These are phyloP conservation scores for Aspergillus melleus DNA, from an alignment of 2,329 filamentous ascomycete genomes.

Conservation along the genomic window DNA sequence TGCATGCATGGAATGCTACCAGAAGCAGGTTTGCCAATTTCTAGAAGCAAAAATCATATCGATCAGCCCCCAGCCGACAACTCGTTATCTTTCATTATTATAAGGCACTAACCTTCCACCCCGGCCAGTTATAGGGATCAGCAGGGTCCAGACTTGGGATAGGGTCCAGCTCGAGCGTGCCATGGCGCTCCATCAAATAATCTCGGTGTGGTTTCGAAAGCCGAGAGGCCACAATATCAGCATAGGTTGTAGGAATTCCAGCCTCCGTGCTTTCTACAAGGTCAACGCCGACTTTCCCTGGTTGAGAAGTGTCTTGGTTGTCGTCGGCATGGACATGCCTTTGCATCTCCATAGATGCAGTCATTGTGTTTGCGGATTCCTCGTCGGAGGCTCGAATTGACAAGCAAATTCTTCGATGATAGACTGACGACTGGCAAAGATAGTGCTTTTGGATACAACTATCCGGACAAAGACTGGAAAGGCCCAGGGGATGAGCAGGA, in stretches of 20 bases:
- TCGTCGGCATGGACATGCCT: conserved; percentile 16
- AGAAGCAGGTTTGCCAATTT: conserved; percentile 57
- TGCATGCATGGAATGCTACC: conserved; percentile 60
- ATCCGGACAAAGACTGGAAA: not conserved
- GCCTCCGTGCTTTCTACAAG: conserved; percentile 31
- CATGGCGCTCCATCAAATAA: conserved; percentile 55
- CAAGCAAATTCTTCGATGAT: not conserved
- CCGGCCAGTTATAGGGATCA: conserved; percentile 60
- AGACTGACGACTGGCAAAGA: not conserved
- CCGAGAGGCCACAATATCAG: conserved; percentile 27
- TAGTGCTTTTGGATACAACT: not conserved
- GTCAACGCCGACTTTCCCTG: conserved; percentile 27
- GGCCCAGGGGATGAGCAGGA: not conserved
- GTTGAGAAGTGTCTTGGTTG: conserved; percentile 9
- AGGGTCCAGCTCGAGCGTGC: conserved; percentile 56
- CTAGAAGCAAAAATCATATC: conserved; percentile 27
- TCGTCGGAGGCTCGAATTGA: not conserved
- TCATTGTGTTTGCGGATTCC: conserved; percentile 18
- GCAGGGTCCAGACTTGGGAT: conserved; percentile 52
- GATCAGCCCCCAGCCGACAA: not conserved
- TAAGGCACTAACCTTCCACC: conserved; percentile 46
- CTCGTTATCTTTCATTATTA: not conserved
- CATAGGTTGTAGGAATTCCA: conserved; percentile 24
- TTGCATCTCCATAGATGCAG: conserved; percentile 29
- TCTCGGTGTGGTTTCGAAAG: conserved; percentile 38